Percentiles rank a stretch among this genome's conserved stretches.
phyloP scores from a whole-genome alignment of 2,329 filamentous ascomycete genomes.

The Pochonia chlamydosporia region DNA sequence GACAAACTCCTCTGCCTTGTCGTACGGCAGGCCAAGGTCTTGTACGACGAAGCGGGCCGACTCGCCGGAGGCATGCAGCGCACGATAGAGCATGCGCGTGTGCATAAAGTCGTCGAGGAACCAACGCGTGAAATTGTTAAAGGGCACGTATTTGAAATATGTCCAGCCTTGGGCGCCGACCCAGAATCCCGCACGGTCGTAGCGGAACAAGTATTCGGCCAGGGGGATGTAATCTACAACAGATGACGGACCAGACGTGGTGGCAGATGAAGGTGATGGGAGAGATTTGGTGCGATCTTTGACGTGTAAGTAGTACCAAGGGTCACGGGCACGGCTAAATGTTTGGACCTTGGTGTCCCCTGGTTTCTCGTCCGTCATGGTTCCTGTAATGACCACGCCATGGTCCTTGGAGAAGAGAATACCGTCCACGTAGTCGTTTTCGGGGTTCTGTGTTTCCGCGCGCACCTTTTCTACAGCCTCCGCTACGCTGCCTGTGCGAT shows the following conservation, averaged over 20 bases:
- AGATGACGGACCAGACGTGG: conserved; percentile 16
- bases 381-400: conserved; percentile 62
- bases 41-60: conserved; percentile 62
- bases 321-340: conserved; percentile 55
- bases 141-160: conserved; percentile 61
- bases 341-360: conserved; percentile 39
- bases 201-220: conserved; percentile 69
- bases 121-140: conserved; percentile 60
- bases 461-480: conserved; percentile 44
- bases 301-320: conserved; percentile 74
- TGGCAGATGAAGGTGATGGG: not conserved
- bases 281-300: conserved; percentile 34
- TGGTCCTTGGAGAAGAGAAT: conserved; percentile 58
- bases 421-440: conserved; percentile 67
- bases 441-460: conserved; percentile 35
- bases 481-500: conserved; percentile 42
- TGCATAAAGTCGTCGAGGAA: conserved; percentile 68
- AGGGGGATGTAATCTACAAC: conserved; percentile 56
- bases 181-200: conserved; percentile 73
- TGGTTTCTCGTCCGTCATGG: conserved; percentile 49
- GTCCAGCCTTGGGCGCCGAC: conserved; percentile 59
- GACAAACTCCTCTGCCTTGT: conserved; percentile 45
- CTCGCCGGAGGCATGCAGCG: conserved; percentile 62
- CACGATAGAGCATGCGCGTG: conserved; percentile 69
- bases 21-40: conserved; percentile 56